Evolutionary conservation across 257 asterid genomes (phyloP).

Genomic region (Catharanthus roseus): DNA sequence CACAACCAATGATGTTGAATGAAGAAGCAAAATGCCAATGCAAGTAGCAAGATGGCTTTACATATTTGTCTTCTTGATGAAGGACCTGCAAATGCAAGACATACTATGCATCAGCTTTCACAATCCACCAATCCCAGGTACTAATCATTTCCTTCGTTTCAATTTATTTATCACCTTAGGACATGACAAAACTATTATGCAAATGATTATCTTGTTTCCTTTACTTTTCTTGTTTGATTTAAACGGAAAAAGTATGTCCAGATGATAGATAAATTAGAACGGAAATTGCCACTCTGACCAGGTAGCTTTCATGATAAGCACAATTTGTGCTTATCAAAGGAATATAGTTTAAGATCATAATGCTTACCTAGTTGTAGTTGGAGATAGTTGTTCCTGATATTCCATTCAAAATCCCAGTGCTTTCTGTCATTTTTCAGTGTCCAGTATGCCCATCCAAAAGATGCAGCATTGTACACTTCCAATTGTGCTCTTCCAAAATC

Average conservation of each 20-base stretch:
- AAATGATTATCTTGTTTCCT: too few relatives aligned
- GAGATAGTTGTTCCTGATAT: conserved; percentile 53
- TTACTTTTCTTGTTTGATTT: too few relatives aligned
- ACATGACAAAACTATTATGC: too few relatives aligned
- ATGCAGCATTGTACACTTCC: conserved; percentile 59
- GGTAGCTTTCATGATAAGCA: neutral
- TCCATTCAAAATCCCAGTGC: conserved; percentile 94
- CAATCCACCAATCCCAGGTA: neutral
- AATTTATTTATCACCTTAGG: too few relatives aligned
- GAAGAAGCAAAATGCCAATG: conserved; percentile 14
- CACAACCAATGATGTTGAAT: conserved; percentile 5
- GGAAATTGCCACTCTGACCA: neutral
- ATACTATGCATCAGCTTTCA: neutral
- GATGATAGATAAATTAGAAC: too few relatives aligned
- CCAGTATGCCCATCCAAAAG: conserved; percentile 86
- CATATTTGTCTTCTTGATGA: conserved; percentile 8
- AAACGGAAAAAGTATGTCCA: too few relatives aligned
- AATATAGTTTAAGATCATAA: conserved; percentile 4
- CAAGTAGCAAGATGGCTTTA: conserved; percentile 2
- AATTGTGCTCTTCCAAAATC: conserved; percentile 68
- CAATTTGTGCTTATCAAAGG: neutral
- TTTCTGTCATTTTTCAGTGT: conserved; percentile 52
- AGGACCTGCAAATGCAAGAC: conserved; percentile 11
- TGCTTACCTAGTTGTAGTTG: conserved; percentile 46
- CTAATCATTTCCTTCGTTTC: too few relatives aligned